Percentiles rank a stretch among this genome's conserved stretches.
These are phyloP conservation scores for Clohesyomyces aquaticus DNA, from an alignment of 495 filamentous ascomycete species.

Conservation along the genomic window DNA sequence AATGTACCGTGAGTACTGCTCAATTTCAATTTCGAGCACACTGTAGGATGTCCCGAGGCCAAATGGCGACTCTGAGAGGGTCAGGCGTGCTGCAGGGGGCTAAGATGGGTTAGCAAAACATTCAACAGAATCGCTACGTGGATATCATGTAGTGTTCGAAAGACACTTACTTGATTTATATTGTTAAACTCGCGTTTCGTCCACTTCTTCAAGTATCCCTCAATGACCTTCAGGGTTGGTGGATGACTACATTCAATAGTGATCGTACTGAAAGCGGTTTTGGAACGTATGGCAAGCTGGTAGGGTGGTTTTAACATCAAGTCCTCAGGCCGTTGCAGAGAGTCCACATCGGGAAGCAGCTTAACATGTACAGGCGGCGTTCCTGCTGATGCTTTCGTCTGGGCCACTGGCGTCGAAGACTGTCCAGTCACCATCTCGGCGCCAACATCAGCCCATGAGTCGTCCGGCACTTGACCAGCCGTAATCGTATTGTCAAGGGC, in stretches of 20 bases:
- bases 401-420: neutral
- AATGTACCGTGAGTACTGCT: conserved; percentile 10
- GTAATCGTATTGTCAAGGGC: neutral
- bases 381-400: neutral
- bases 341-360: conserved; percentile 9
- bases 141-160: neutral
- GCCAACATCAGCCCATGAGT: conserved; percentile 25
- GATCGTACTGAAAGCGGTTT: neutral
- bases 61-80: conserved; percentile 16
- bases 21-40: conserved; percentile 10
- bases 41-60: conserved; percentile 10
- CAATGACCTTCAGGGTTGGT: conserved; percentile 18
- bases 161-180: conserved; percentile 14
- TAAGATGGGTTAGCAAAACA: conserved; percentile 2
- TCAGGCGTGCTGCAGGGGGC: conserved; percentile 11
- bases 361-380: neutral
- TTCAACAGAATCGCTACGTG: neutral
- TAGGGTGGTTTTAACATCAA: conserved; percentile 25
- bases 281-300: conserved; percentile 11
- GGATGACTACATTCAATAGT: conserved; percentile 21
- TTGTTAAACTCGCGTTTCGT: conserved; percentile 25
- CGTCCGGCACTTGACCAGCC: conserved; percentile 2
- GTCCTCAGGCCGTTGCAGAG: conserved; percentile 22
- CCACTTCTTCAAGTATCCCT: conserved; percentile 27
- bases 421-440: conserved; percentile 11